Evolutionary conservation across 148 eudicot species (phyloP), one percentile per base, ranked within the genome.

Genomic region (Diospyros lotus): DNA sequence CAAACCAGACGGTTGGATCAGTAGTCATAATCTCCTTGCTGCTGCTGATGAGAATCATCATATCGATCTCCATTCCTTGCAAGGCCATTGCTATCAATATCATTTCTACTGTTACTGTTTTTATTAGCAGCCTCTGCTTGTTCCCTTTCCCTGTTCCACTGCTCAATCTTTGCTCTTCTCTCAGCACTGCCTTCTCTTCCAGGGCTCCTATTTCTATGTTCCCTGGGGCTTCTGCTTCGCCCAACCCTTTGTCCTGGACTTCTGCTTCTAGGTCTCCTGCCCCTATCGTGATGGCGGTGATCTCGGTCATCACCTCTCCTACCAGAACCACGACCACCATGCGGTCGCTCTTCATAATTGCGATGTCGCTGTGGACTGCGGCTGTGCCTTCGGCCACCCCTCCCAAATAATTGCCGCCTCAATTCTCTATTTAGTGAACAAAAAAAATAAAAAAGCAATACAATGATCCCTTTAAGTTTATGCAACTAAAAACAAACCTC

Each of bases 111-210:
- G 75, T 65, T 78, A 71, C 76, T 82, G 41, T 69, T 67, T 74
- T 44, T 79, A 58, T 74, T 83, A 66, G 72, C 92, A 71, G 86
- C 28, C 39, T 79, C 89, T 7, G 77, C 80, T 75, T 87, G 82
- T 69, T 93, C 98, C 71, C 79, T 91, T 80, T 96, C 99, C 87
- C 87, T 87, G 74, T 96, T 96, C 99, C 99, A 96, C 72, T 86
- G 94, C 81, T 85, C 99, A 80, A 96, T 96, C 82, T 82, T 93
- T 39, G 99, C 99, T 84, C 99, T 93, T 78, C 99, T 89, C 87
- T 96, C 99, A 73, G 86, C 98, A 75, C 99, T 96, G 72, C 86
- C 89, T 80, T 93, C 98, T 81, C 99, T 87, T 61, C 72, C 91
- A 6, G 97, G 92, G 77, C 92, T 89, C 82, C 89, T 88, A 62